phyloP scores from a whole-genome alignment of 2,329 filamentous ascomycete species.

The Coniochaeta sp. region DNA sequence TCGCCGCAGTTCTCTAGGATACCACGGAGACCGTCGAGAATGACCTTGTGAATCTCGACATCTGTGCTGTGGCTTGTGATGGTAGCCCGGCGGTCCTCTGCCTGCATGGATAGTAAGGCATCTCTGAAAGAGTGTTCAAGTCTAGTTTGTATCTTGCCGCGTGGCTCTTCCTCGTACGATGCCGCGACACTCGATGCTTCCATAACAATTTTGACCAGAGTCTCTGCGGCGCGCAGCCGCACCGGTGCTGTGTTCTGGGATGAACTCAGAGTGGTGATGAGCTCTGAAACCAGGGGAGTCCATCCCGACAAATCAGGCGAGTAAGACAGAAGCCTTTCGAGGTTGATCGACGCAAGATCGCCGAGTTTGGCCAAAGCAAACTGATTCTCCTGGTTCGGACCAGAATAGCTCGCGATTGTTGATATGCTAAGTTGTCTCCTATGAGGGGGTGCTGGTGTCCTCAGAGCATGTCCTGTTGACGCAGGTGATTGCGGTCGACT shows the following conservation, averaged over 20 bases:
- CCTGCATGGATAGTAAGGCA: constrained; percentile 53
- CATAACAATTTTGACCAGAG: constrained; percentile 50
- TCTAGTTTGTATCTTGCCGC: constrained; percentile 62
- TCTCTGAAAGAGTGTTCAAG: constrained; percentile 60
- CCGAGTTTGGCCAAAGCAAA: constrained; percentile 68
- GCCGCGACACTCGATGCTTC: constrained; percentile 52
- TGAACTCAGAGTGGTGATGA: constrained; percentile 44
- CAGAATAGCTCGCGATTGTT: constrained; percentile 30
- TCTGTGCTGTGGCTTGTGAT: constrained; percentile 58
- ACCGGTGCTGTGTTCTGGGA: constrained; percentile 42
- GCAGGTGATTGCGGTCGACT: constrained; percentile 29
- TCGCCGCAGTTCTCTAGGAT: constrained; percentile 88
- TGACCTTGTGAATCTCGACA: constrained; percentile 71
- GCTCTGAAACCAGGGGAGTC: constrained; percentile 54
- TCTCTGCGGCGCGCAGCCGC: constrained; percentile 55
- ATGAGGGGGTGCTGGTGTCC: constrained; percentile 29
- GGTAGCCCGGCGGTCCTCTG: constrained; percentile 41
- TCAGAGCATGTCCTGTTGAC: constrained; percentile 21
- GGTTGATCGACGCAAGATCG: constrained; percentile 66
- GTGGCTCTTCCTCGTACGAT: constrained; percentile 39
- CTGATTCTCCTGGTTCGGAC: constrained; percentile 54
- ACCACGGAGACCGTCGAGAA: constrained; percentile 72
- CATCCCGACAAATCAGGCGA: constrained; percentile 67
- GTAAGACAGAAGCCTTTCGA: constrained; percentile 64
- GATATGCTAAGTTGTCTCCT: constrained; percentile 41